Conservation (phyloP, 257 asterid species). For the Nicotiana attenuata region DNA sequence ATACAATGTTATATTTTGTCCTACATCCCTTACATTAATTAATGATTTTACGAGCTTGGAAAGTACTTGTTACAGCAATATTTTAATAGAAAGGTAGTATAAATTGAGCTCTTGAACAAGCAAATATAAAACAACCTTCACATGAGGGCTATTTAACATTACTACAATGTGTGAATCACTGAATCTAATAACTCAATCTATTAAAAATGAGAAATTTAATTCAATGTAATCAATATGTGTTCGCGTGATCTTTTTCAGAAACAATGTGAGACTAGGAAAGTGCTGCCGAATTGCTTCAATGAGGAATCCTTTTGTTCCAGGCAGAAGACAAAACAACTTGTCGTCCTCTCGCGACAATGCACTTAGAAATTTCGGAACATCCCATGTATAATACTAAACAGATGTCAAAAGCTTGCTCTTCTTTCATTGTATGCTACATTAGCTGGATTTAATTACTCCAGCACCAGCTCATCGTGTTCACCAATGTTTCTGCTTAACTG, state of each 20-base stretch:
- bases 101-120: no score
- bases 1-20: no score
- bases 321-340: background rate
- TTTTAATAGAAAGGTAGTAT: no score
- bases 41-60: no score
- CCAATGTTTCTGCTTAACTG: constrained; percentile 17
- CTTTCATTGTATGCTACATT: background rate
- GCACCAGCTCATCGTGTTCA: constrained; percentile 15
- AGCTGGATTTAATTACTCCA: background rate
- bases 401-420: background rate
- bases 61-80: no score
- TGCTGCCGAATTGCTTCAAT: background rate
- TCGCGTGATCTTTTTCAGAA: background rate
- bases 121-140: no score
- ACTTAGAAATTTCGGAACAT: background rate
- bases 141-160: no score
- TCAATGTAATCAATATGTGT: no score
- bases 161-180: no score
- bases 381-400: background rate
- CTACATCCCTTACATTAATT: no score
- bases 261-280: background rate
- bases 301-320: background rate
- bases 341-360: background rate
- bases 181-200: no score
- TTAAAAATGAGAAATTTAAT: no score